A percentile compares a stretch with the other conserved stretches of the same genome.
Conservation (phyloP, 2,329 filamentous ascomycete species). For the Huntiella bhutanensis region DNA sequence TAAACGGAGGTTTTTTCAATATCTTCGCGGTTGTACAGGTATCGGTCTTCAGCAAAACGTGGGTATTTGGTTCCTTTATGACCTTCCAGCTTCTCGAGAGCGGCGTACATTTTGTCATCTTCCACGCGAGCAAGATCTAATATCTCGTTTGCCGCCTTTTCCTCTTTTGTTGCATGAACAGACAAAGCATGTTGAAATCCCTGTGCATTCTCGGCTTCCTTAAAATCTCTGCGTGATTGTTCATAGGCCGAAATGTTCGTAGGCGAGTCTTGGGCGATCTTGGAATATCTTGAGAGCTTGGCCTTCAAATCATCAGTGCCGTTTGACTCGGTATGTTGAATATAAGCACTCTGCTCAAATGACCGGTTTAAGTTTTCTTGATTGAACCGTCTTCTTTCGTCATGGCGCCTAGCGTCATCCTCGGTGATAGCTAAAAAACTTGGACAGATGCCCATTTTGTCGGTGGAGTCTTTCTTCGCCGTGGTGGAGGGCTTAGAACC, state of each 20-base stretch:
- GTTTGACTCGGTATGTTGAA: too few species aligned
- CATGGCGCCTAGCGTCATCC: too few species aligned
- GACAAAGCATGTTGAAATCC: slow-evolving; percentile 24
- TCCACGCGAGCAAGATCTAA: slow-evolving; percentile 20
- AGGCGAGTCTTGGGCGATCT: too few species aligned
- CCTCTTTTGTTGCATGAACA: slow-evolving; percentile 17
- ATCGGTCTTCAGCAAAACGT: slow-evolving; percentile 28
- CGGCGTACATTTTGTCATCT: slow-evolving; percentile 22
- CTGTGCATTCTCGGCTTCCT: slow-evolving; percentile 18
- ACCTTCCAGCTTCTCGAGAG: slow-evolving; percentile 11
- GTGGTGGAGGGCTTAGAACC: too few species aligned
- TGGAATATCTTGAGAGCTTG: too few species aligned
- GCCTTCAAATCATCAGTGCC: too few species aligned
- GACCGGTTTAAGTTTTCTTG: too few species aligned
- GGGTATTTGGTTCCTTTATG: background rate
- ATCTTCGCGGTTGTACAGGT: slow-evolving; percentile 33
- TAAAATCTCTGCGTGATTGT: background rate
- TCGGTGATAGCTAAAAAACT: too few species aligned
- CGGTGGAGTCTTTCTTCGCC: too few species aligned
- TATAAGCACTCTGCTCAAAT: too few species aligned
- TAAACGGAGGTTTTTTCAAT: slow-evolving; percentile 38
- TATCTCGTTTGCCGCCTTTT: slow-evolving; percentile 22
- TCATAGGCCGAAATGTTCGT: background rate
- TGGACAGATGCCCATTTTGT: too few species aligned
- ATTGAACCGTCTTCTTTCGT: too few species aligned